Evolutionary conservation across 352 stramenopile species (phyloP), one percentile per base, ranked within the genome.

Genomic region (Halophytophthora polymorphica): DNA sequence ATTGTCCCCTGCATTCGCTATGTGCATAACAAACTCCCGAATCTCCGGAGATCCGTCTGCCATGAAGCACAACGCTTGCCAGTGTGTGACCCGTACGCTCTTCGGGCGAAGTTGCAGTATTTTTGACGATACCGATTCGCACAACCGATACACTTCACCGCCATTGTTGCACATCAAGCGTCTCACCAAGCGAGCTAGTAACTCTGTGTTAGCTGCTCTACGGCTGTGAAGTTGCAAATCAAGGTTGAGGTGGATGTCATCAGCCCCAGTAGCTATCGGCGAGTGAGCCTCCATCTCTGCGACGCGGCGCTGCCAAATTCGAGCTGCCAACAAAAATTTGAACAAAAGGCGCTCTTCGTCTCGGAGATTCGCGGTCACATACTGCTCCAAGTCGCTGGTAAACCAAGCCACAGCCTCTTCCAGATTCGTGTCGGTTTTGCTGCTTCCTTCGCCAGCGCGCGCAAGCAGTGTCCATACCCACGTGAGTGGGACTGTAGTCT

Each of bases 391-490:
- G 23, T 37, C 58, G 44, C 45, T 56, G 1, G 59, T 67, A 37
- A 67, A 67, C 14, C 25, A 60, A 46, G 54, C 41, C 40, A 50
- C 47, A 18, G 66, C 28, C 11, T 61, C 53, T 39, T 73, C 57
- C 8, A 71, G 12, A 10, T 67, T 41, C 15, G 2, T 47, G 4
- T 55, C 56, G 15, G 6, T 49, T 21, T 48, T 67, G n/a, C 35
- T 66, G 45, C 58, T 56, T 4, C 6, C 17, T 61, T 63, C 39
- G 29, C 55, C 43, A 22, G 59, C 51, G 5, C 42, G 48, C 42
- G 45, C 18, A 19, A 90, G 49, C 2, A 81, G 41, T 7, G 41
- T 65, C 68, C 71, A 83, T 1, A 88, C 42, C 63, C 51, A 77
- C 3, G 48, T n/a, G 6, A 81, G 39, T 0, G 51, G 14, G 12